Evolutionary conservation across 176 grass and related monocot genomes (phyloP), one percentile per base, ranked within the genome.

Genomic region (Pontederia crassipes): DNA sequence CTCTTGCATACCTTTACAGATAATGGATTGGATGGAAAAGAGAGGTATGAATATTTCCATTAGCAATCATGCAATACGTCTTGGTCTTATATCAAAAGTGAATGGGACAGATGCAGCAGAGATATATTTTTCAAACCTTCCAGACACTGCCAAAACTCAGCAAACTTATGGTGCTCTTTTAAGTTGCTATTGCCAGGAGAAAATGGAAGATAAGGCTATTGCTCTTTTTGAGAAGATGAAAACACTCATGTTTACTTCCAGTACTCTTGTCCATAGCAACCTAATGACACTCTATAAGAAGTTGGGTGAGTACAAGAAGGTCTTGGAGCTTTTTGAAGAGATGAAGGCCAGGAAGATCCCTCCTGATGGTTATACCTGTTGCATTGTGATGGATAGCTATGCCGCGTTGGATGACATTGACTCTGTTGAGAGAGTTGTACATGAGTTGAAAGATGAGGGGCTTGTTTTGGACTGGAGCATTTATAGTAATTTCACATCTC

Each of bases 21-120:
- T 67, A 47, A 54, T 67, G 49, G 64, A 67, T 53, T 67, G 64
- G 64, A 67, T 45, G 64, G 64, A 67, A 67, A 29, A 18, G 16
- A 67, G 49, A 17, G 64, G 49, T n/a, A 67, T 67, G 64, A 40
- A 17, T 3, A 29, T 67, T 11, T 67, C 64, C 29, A 1, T 16
- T 29, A 47, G 64, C 1, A 53, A 54, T 26, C 64, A 67, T 54
- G 64, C 64, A 17, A 15, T 40, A 16, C 64, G 64, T 14, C 26
- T 67, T 8, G 49, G 53, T 54, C 49, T 67, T 45, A 67, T 67
- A 67, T 54, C 65, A 16, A 67, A 67, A 67, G 65, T 35, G 1
- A 67, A 54, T 24, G 64, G 65, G 16, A 54, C 40, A 35, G 50
- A 67, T 49, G 32, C 17, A 13, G 50, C 65, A 6, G 65, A 67